phyloP scores from a whole-genome alignment of 129 eudicot species.

The Centella asiatica region DNA sequence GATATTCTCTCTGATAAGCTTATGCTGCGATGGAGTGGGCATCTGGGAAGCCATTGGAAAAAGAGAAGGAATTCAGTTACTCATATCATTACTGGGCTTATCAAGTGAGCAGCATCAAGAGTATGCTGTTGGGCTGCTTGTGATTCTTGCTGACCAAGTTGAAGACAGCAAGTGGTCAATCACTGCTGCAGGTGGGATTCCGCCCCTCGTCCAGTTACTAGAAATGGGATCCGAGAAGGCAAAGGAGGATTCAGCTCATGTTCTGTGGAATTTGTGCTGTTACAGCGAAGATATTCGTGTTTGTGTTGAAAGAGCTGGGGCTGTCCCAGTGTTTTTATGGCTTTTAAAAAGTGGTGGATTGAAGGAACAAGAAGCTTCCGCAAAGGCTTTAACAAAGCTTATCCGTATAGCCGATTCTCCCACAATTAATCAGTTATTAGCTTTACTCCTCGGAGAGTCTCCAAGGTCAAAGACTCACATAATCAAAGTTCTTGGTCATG shows the following conservation, averaged over 20 bases:
- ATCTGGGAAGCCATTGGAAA: constrained; percentile 71
- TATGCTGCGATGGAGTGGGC: constrained; percentile 51
- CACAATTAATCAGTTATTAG: constrained; percentile 58
- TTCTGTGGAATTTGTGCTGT: constrained; percentile 61
- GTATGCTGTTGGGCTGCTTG: constrained; percentile 56
- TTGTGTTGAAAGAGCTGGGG: constrained; percentile 73
- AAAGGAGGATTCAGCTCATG: constrained; percentile 54
- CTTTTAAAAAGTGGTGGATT: constrained; percentile 57
- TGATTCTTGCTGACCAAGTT: constrained; percentile 50
- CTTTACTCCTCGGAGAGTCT: constrained; percentile 50
- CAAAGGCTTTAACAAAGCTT: constrained; percentile 56
- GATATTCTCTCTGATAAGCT: constrained; percentile 44
- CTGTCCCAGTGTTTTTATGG: constrained; percentile 66
- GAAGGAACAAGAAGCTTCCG: constrained; percentile 66
- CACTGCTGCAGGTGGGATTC: constrained; percentile 89
- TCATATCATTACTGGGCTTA: constrained; percentile 62
- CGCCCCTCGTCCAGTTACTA: constrained; percentile 63
- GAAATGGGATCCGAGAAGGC: constrained; percentile 69
- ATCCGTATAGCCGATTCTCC: constrained; percentile 42
- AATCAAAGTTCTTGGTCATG: constrained; percentile 64
- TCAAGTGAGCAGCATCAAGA: constrained; percentile 82
- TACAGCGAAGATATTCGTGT: constrained; percentile 69
- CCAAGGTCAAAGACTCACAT: constrained; percentile 57
- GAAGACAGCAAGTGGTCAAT: constrained; percentile 94
- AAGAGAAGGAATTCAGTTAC: constrained; percentile 76